Evolutionary conservation across 305 asterid genomes (phyloP), one percentile per base, ranked within the genome.

Genomic region (Caryopteris hybrid): DNA sequence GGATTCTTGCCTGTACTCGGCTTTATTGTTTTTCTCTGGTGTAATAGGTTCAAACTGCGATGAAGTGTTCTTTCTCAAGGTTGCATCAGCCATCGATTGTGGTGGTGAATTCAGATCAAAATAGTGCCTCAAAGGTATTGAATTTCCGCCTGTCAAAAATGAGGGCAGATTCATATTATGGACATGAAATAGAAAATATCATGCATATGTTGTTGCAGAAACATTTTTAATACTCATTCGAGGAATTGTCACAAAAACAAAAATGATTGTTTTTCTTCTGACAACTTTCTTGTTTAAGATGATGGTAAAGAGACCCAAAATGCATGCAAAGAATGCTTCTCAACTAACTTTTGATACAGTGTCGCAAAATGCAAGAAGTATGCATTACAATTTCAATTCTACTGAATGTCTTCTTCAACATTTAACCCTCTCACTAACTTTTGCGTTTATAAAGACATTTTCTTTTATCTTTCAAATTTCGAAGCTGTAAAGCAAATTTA

Each of bases 11-110:
- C 53, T 74, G 64, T 61, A 66, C 39, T 74, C 81, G 17, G 61
- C 73, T 68, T 34, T 76, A 43, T 72, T 65, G 66, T 51, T 70
- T 70, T 79, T 88, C 70, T 81, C 83, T 45, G 96, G 96, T 13
- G 97, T 93, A 69, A 81, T 64, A n/a, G 96, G 91, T 65, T 76
- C 87, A 66, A 84, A 83, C 16, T 74, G 88, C 66, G 76, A 55
- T 33, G 78, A 69, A n/a, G 52, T 70, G 29, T 61, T 77, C 64
- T 59, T 69, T 73, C 78, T 68, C 39, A 55, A 74, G 59, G 66
- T 75, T 78, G 84, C 88, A 66, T 81, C 81, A 25, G 77, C 64
- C 14, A 18, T 43, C 22, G 66, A 50, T 71, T 69, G 73, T 14
- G 87, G 82, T 34, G 80, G 80, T 20, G 86, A 72, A 75, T 86